phyloP scores from a whole-genome alignment of 73 alveolate genomes.

The Paramecium primaurelia region DNA sequence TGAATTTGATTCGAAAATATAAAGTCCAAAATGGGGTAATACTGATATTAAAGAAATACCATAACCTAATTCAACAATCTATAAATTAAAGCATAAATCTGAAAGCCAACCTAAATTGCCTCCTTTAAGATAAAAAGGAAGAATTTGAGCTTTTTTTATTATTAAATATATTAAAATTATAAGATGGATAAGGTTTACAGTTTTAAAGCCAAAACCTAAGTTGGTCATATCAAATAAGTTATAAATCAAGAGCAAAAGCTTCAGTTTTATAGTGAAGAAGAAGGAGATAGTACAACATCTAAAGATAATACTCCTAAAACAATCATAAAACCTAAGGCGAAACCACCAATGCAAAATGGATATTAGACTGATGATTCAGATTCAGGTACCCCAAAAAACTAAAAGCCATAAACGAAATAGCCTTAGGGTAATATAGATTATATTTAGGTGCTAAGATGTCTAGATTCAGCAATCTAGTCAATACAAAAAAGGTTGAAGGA shows the following conservation, averaged over 20 bases:
- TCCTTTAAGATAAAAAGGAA: background rate
- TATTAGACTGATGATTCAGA: constrained; percentile 34
- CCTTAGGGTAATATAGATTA: background rate
- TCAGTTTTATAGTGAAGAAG: constrained; percentile 17
- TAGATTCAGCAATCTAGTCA: background rate
- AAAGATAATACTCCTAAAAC: constrained; percentile 19
- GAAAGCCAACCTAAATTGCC: background rate
- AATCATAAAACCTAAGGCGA: background rate
- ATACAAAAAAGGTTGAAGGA: background rate
- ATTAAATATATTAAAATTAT: background rate
- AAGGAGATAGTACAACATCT: background rate
- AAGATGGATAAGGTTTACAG: constrained; percentile 40
- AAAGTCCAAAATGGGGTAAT: constrained; percentile 26
- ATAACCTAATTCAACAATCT: background rate
- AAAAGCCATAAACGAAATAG: background rate
- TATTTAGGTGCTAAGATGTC: background rate
- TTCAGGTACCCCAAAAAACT: background rate
- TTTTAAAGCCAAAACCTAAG: background rate
- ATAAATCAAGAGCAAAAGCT: background rate
- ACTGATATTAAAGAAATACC: background rate
- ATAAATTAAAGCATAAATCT: constrained; percentile 13
- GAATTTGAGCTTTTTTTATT: background rate
- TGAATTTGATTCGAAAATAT: constrained; percentile 16
- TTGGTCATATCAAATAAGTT: background rate
- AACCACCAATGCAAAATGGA: background rate